These are phyloP conservation scores for Cryptosporidium andersoni DNA, from an alignment of 169 alveolate genomes.

Conservation along the genomic window DNA sequence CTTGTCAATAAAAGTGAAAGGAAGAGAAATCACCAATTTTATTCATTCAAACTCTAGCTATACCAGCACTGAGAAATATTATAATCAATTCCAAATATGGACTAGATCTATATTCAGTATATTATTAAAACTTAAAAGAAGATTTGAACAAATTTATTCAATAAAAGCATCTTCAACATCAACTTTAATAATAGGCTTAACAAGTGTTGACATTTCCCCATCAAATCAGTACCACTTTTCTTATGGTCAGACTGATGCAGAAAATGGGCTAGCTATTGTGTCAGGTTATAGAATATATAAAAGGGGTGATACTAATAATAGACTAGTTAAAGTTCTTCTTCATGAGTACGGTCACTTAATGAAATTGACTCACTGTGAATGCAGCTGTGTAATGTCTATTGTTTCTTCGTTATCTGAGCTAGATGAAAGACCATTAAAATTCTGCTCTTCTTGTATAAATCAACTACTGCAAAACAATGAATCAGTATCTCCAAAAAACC, in stretches of 20 bases:
- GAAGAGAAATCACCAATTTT: background rate
- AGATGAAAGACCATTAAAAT: conserved; percentile 37
- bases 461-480: too few relatives aligned
- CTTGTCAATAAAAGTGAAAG: background rate
- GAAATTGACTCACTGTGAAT: conserved; percentile 26
- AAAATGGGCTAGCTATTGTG: conserved; percentile 58
- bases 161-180: background rate
- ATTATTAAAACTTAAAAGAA: conserved; percentile 7
- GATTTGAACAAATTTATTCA: background rate
- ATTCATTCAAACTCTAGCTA: background rate
- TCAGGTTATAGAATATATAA: conserved; percentile 42
- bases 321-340: conserved; percentile 48
- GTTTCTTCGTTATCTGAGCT: conserved; percentile 33
- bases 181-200: conserved; percentile 35
- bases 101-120: conserved; percentile 35
- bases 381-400: conserved; percentile 37
- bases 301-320: conserved; percentile 8
- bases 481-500: too few relatives aligned
- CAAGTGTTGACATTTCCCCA: conserved; percentile 59
- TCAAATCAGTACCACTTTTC: conserved; percentile 24
- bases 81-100: conserved; percentile 7
- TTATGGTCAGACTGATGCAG: conserved; percentile 65
- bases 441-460: conserved; percentile 23
- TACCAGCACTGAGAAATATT: too few relatives aligned
- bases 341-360: conserved; percentile 59